Percentiles rank a stretch among this genome's conserved stretches.
Conservation (phyloP, 495 filamentous ascomycete species). For the Xylaria grammica region DNA sequence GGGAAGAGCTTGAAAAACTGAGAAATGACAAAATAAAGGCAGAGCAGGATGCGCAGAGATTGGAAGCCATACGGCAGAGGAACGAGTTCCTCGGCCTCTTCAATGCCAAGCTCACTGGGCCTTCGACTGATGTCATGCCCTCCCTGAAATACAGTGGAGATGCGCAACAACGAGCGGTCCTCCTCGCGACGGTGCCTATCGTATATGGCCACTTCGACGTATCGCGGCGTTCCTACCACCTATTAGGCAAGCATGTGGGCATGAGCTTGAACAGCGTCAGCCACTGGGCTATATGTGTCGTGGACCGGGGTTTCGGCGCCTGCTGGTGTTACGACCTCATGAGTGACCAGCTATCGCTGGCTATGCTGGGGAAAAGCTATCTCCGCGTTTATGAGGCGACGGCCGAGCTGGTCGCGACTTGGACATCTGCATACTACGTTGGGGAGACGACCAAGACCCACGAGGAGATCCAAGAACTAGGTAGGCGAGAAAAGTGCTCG, state of each 20-base stretch:
- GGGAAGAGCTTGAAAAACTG: neutral
- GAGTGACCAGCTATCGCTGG: constrained; percentile 34
- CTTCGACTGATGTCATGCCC: constrained; percentile 27
- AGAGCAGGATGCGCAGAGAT: neutral
- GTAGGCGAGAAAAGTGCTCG: constrained; percentile 14
- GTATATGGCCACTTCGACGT: constrained; percentile 31
- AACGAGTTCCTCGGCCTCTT: constrained; percentile 27
- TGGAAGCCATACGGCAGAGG: constrained; percentile 14
- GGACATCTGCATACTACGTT: constrained; percentile 32
- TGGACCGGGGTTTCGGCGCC: constrained; percentile 28
- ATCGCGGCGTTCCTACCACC: constrained; percentile 27
- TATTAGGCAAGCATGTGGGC: constrained; percentile 32
- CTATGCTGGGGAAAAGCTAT: constrained; percentile 28
- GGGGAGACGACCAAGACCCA: constrained; percentile 35
- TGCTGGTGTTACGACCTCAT: constrained; percentile 35
- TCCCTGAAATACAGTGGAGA: constrained; percentile 24
- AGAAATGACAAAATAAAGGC: neutral
- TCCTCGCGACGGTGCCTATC: constrained; percentile 33
- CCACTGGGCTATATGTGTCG: constrained; percentile 32
- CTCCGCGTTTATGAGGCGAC: constrained; percentile 30
- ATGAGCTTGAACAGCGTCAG: constrained; percentile 34
- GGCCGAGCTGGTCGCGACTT: constrained; percentile 26
- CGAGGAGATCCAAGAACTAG: constrained; percentile 29
- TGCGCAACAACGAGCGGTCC: constrained; percentile 26
- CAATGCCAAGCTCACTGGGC: constrained; percentile 27